Base-by-base conservation (phyloP, 495 filamentous ascomycete species). In the Penicillium argentinense region DNA sequence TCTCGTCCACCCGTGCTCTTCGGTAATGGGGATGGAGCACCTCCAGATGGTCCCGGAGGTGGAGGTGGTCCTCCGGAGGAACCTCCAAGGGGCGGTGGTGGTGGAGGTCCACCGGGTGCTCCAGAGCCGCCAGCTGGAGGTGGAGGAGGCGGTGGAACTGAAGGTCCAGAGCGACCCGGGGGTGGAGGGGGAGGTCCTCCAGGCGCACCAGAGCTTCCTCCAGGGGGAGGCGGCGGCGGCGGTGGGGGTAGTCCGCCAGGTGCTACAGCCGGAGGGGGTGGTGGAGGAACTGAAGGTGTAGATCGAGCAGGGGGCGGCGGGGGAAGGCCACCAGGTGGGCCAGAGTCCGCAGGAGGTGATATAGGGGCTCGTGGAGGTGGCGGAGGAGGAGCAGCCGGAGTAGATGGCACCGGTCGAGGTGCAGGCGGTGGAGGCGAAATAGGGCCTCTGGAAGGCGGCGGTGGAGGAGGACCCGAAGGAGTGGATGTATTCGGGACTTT, bases 41-140 rank as follows among this genome's bases (percentile, higher is more conserved):
- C 82, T 33, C 86, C 84, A 26, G 86, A 75, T 5, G 86, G 82
- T 0, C 77, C 77, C 8, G 82, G 85, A 1, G 87, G 89, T 5
- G 88, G 84, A n/a, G 87, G 84, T 2, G 71, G 79, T 42, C 65
- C 73, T 18, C 33, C 33, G 21, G 33, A 6, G 40, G 45, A 39
- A 14, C 68, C 63, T 21, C 73, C 71, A 22, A 64, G 56, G 5
- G 66, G 75, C 6, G 73, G 72, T 5, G 78, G 76, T 2, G 75
- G 72, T 36, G 78, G 75, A 5, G 78, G 76, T 13, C 78, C 80
- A 24, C 76, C 73, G 5, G 49, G 41, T 30, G 50, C 47, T 14
- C 42, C 49, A 38, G 44, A 39, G 13, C 47, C 51, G 33, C 66
- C 68, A 39, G 67, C 56, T 0, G 78, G 76, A 42, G 75, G 66